Percentiles rank a stretch among this genome's conserved stretches.
These are phyloP conservation scores for Spiromastix sp. DNA, from an alignment of 2,329 filamentous ascomycete genomes.

Conservation along the genomic window DNA sequence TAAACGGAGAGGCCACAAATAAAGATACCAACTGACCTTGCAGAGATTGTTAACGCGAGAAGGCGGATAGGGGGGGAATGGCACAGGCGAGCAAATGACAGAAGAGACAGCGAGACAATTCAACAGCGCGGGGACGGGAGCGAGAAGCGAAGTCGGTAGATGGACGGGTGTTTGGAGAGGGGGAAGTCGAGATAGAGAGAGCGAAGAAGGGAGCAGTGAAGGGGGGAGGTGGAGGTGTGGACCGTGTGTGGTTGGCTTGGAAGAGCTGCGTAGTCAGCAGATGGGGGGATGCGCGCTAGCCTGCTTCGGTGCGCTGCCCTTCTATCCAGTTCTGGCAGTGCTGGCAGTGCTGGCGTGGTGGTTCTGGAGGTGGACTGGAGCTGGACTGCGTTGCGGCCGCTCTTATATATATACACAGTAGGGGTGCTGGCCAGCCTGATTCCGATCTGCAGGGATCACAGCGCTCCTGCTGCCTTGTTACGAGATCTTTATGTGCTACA, in stretches of 20 bases:
- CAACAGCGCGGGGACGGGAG: background rate
- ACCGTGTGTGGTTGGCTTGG: background rate
- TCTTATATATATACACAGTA: no score
- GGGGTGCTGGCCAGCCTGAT: no score
- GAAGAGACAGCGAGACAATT: background rate
- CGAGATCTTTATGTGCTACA: no score
- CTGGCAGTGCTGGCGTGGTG: no score
- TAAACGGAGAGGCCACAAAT: slow-evolving; percentile 4
- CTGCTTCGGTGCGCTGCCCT: no score
- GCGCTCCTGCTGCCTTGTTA: no score
- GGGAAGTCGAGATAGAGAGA: background rate
- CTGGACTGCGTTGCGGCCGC: no score
- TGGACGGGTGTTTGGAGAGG: background rate
- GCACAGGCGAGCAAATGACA: background rate
- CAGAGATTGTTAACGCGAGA: no score
- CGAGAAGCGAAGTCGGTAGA: background rate
- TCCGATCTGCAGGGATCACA: no score
- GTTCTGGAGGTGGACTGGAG: no score
- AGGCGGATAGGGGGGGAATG: background rate
- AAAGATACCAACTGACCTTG: background rate
- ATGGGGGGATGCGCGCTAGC: no score
- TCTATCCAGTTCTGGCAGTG: no score
- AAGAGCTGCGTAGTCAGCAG: background rate
- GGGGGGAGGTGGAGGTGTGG: background rate
- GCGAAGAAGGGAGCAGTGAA: background rate